Conservation (phyloP, 2,329 filamentous ascomycete species). For the Huntiella savannae region DNA sequence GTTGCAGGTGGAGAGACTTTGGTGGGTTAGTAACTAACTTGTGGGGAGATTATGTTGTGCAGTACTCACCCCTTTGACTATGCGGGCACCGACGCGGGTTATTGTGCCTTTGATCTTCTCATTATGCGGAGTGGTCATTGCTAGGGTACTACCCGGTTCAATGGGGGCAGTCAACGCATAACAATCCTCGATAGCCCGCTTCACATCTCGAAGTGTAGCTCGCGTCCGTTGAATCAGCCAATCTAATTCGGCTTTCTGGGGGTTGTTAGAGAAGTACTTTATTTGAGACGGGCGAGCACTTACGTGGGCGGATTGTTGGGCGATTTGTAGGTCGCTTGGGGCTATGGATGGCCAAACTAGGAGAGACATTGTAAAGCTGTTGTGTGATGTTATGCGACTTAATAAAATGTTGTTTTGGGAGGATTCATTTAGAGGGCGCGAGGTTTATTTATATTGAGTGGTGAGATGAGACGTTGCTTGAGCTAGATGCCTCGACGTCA, state of each 20-base stretch:
- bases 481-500: too few relatives aligned
- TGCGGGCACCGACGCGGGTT: conserved; percentile 72
- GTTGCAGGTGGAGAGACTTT: conserved; percentile 57
- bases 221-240: conserved; percentile 36
- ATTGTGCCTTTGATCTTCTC: conserved; percentile 86
- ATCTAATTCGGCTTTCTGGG: conserved; percentile 30
- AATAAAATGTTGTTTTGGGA: too few relatives aligned
- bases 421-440: too few relatives aligned
- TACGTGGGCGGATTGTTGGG: conserved; percentile 32
- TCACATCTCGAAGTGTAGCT: conserved; percentile 29
- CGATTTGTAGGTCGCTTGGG: conserved; percentile 29
- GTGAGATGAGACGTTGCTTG: too few relatives aligned
- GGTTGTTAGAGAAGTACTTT: conserved; percentile 9
- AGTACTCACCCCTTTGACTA: conserved; percentile 65
- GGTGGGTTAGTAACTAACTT: conserved; percentile 3
- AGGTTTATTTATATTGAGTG: too few relatives aligned
- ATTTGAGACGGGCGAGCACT: conserved; percentile 12
- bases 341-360: conserved; percentile 31
- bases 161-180: conserved; percentile 68
- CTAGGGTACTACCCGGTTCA: conserved; percentile 73
- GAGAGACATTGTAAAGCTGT: too few relatives aligned
- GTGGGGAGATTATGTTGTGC: neutral
- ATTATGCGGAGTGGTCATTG: conserved; percentile 68
- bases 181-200: conserved; percentile 66
- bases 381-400: too few relatives aligned